Percentiles rank a stretch among this genome's conserved stretches.
phyloP scores from a whole-genome alignment of 2,329 filamentous ascomycete genomes.

The Sclerotinia subarctica region DNA sequence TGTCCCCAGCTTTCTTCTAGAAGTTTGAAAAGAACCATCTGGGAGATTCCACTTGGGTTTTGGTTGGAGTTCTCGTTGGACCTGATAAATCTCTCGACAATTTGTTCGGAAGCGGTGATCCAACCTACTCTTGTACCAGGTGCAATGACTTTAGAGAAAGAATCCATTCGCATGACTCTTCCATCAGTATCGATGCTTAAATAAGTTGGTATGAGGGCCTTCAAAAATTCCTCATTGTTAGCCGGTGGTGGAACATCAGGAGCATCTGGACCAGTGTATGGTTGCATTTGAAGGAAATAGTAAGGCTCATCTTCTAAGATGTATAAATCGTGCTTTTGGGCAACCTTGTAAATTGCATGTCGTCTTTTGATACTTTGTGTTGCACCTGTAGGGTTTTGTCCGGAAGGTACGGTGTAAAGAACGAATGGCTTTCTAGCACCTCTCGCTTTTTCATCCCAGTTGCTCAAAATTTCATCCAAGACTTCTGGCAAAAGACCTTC shows the following conservation, averaged over 20 bases:
- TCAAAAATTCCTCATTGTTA: slow-evolving; percentile 70
- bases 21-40: slow-evolving; percentile 81
- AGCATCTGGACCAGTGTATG: slow-evolving; percentile 43
- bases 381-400: slow-evolving; percentile 73
- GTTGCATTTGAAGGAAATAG: slow-evolving; percentile 68
- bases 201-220: slow-evolving; percentile 68
- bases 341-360: slow-evolving; percentile 60
- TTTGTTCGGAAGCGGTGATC: slow-evolving; percentile 82
- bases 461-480: slow-evolving; percentile 60
- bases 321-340: slow-evolving; percentile 67
- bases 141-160: slow-evolving; percentile 86
- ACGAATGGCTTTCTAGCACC: slow-evolving; percentile 63
- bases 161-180: slow-evolving; percentile 85
- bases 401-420: slow-evolving; percentile 69
- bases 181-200: slow-evolving; percentile 82
- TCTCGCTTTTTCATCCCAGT: slow-evolving; percentile 58
- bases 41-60: slow-evolving; percentile 79
- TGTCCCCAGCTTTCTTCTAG: slow-evolving; percentile 95
- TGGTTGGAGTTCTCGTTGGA: slow-evolving; percentile 84
- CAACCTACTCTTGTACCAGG: slow-evolving; percentile 82
- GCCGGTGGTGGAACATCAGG: slow-evolving; percentile 45
- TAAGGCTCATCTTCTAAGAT: slow-evolving; percentile 75
- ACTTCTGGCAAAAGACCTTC: slow-evolving; percentile 60
- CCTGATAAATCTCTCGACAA: slow-evolving; percentile 65
- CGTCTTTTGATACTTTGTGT: slow-evolving; percentile 60